Base-by-base conservation (phyloP, 352 stramenopile species). In the Globisporangium canariense region DNA sequence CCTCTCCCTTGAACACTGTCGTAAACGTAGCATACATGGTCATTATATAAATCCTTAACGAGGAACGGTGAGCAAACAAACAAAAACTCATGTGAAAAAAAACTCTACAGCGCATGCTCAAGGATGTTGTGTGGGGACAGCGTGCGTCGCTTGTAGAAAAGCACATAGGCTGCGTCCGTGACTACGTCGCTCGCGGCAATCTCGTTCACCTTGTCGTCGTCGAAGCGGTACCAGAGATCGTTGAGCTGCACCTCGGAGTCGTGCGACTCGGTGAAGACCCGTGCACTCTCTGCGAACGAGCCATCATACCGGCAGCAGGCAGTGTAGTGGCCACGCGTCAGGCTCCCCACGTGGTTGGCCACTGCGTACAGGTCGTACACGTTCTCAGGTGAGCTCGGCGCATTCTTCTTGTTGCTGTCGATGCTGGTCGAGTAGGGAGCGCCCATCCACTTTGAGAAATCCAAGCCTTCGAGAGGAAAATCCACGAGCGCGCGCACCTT, bases 301-400 rank as follows among this genome's bases (percentile, higher is more conserved):
- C 60, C 54, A 65, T 95, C 86, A 53, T 94, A 94, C 5, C 83
- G 77, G 41, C 83, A 92, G 62, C 80, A 91, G 3, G 86, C 84
- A 16, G 86, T 94, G 78, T 99, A 99, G 68, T 99, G 97, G 5
- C 97, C 97, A 45, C 89, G 88, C 2, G 93, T 94, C 9, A 99
- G 79, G 0, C 90, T 92, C 32, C 97, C 97, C 58, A 98, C 92
- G 65, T 99, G 97, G 78, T 99, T 98, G n/a, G 97, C 93, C 8
- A 99, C 96, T 20, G 90, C 96, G 67, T 98, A 99, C 30, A 99
- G 75, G 69, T 99, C 96, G 65, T 98, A 99, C 25, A 95, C 69
- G 28, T 61, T 65, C 11, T 45, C 51, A 30, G 41, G 34, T 6
- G 63, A 53, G 22, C 28, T 64, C 22, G 57, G 22, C 25, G 43